Percentiles rank a stretch among this genome's conserved stretches.
phyloP scores from a whole-genome alignment of 805 yeast species.

The Lipomyces starkeyi region DNA sequence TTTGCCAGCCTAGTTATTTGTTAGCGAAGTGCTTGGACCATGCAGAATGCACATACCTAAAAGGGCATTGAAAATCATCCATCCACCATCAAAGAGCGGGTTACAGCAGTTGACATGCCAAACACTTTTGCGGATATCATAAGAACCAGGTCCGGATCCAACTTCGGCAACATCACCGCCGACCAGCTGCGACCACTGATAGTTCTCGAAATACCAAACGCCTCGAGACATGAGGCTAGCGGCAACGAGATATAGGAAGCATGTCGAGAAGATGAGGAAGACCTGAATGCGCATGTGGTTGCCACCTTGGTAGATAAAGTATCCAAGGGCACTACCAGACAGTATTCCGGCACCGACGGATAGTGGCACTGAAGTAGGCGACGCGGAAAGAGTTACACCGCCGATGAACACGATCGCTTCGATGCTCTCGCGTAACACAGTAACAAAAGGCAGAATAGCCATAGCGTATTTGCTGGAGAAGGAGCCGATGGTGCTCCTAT shows the following conservation, averaged over 20 bases:
- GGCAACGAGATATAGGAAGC: conserved; percentile 84
- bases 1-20: conserved; percentile 68
- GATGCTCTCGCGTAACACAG: conserved; percentile 94
- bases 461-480: conserved; percentile 77
- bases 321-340: conserved; percentile 78
- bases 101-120: conserved; percentile 99
- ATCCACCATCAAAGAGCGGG: conserved; percentile 89
- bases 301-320: conserved; percentile 78
- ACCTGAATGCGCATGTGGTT: conserved; percentile 81
- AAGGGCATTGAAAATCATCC: conserved; percentile 95
- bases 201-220: conserved; percentile 83
- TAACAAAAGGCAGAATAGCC: conserved; percentile 88
- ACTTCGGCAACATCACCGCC: conserved; percentile 96
- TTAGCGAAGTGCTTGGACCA: not conserved
- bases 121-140: conserved; percentile 75
- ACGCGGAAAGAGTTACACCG: conserved; percentile 80
- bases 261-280: conserved; percentile 85
- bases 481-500: conserved; percentile 41
- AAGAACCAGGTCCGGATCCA: conserved; percentile 95
- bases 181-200: conserved; percentile 65
- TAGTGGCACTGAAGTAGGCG: conserved; percentile 81
- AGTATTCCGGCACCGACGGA: conserved; percentile 87
- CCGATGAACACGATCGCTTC: conserved; percentile 97
- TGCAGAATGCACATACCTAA: conserved; percentile 56
- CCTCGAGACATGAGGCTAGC: conserved; percentile 95